Evolutionary conservation across 495 filamentous ascomycete genomes (phyloP), one percentile per base, ranked within the genome.

Genomic region (Aspergillus nidulans): DNA sequence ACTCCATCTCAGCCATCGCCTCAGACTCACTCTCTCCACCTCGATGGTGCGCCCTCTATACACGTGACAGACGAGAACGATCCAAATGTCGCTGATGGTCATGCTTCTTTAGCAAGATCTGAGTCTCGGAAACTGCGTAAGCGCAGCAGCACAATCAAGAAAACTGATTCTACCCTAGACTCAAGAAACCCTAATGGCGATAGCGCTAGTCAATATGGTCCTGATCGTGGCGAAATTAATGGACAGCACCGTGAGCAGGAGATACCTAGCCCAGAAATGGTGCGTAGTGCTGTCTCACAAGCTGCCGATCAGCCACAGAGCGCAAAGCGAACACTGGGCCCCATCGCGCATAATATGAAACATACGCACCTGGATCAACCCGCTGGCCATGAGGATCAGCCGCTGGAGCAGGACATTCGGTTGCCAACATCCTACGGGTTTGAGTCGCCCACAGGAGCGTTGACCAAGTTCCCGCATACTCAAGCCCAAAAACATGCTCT

Each of bases 401-500:
- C 78, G 3, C 76, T 76, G 9, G 62, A 69, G 54, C 81, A 84
- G 50, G 80, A 84, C 53, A 63, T 70, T 38, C 77, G 80, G 30
- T 59, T 82, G 18, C 75, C 81, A 6, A 59, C 60, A 3, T 68
- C 65, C 12, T 69, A 75, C 48, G 74, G 76, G 10, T 76, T 75
- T 45, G 69, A 74, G 24, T 78, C 72, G 32, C 75, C 72, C 2
- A 73, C 77, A 26, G 53, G 66, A 49, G 64, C 70, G 6, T 56
- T 66, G 34, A 72, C 69, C 51, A 69, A 69, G 56, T 71, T 74
- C 28, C 61, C 75, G 28, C 53, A 66, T 45, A 44, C 69, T 32
- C 66, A 77, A 62, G 66, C 66, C 32, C 76, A 80, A 56, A 81
- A 82, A 49, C 82, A 81, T 54, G 76, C 85, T 20, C 77, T 78